These are phyloP conservation scores for Penicillium brevicompactum DNA, from an alignment of 2,329 filamentous ascomycete species.

Conservation along the genomic window DNA sequence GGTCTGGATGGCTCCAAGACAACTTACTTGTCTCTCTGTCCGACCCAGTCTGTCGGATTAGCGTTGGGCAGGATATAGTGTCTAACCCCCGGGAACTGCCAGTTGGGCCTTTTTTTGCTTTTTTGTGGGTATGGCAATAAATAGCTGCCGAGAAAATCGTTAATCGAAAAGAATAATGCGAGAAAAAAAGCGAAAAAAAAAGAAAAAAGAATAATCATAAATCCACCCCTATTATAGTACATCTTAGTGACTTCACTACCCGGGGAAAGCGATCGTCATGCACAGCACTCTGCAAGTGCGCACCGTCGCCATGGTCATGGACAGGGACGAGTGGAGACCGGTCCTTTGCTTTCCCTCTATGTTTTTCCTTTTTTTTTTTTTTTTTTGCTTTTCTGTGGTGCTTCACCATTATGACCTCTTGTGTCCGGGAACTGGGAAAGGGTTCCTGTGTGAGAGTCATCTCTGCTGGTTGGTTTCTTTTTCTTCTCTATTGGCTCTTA, in stretches of 20 bases:
- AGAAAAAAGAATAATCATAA: neutral
- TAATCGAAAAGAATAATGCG: neutral
- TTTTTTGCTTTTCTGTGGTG: neutral
- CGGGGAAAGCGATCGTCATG: slow-evolving; percentile 19
- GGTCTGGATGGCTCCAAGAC: slow-evolving; percentile 18
- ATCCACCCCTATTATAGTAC: slow-evolving; percentile 4
- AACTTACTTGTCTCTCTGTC: slow-evolving; percentile 25
- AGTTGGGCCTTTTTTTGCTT: slow-evolving; percentile 5
- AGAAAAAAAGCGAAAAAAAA: neutral
- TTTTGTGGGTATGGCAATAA: neutral
- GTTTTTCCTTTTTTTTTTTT: neutral
- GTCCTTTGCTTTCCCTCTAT: neutral
- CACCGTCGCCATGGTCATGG: slow-evolving; percentile 30
- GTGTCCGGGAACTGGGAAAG: neutral
- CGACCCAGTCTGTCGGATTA: slow-evolving; percentile 23
- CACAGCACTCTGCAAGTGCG: slow-evolving; percentile 27
- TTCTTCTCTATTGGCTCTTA: neutral
- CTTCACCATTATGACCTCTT: neutral
- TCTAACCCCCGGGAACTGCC: slow-evolving; percentile 8
- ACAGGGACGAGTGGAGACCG: slow-evolving; percentile 27
- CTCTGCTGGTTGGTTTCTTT: neutral
- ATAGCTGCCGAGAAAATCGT: neutral
- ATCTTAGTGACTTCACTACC: slow-evolving; percentile 5
- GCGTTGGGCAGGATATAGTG: slow-evolving; percentile 25
- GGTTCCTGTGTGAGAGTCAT: neutral